Base-by-base conservation (phyloP, 2,329 filamentous ascomycete genomes). In the Pseudogymnoascus verrucosus region DNA sequence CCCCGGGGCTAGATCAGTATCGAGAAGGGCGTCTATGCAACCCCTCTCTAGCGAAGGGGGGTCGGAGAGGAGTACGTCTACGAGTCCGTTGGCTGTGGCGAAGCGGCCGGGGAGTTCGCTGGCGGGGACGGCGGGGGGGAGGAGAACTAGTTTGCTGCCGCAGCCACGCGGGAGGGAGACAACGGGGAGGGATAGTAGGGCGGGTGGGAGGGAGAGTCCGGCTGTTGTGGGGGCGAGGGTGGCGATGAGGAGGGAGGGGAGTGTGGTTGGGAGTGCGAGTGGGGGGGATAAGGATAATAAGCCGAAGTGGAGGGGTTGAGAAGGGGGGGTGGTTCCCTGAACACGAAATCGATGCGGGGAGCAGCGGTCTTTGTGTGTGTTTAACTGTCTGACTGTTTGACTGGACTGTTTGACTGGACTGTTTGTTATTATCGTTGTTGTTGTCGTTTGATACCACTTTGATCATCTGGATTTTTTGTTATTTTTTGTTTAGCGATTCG, bases 381-480 rank as follows among this genome's bases (percentile, higher is more conserved):
- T 47, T 47, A 26, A 19, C 19, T 19, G 19, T 19, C 19, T 2
- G 19, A 19, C 19, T 19, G 19, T 19, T 19, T 19, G 19, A n/a
- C n/a, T n/a, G n/a, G n/a, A n/a, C n/a, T n/a, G n/a, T n/a, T n/a
- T n/a, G n/a, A n/a, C n/a, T n/a, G n/a, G n/a, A 26, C 4, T 47
- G 42, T 26, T 47, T 47, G 42, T 44, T 6, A 19, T 44, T n/a
- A 21, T n/a, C 12, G 21, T n/a, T 7, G 42, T 47, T n/a, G 42
- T 47, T 47, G 42, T 47, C 42, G 42, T 47, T 47, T 47, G 42
- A 47, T 47, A 47, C 42, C 42, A 47, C 42, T 47, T 47, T 47
- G 42, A 47, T 40, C 37, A 40, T 47, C 42, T 47, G 42, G 42
- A 47, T 19, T 47, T 47, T 47, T 47, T 47, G 42, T 26, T 47